Percentiles rank a stretch among this genome's conserved stretches.
Conservation (phyloP, 805 yeast species). For the Debaryomyces tyrocola region DNA sequence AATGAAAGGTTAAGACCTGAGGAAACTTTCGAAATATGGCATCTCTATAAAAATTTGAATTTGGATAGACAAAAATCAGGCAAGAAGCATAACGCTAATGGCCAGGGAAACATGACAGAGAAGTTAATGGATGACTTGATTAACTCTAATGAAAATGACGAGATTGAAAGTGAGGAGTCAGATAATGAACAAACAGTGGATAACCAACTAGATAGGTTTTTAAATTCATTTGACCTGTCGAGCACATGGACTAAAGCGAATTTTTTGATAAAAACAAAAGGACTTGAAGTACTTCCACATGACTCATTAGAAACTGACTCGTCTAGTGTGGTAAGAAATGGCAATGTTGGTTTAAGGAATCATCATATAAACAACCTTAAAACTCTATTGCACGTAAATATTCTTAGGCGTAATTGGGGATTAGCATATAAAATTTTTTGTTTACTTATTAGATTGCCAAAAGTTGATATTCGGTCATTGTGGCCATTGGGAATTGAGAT, state of each 20-base stretch:
- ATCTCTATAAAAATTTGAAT: slow-evolving; percentile 15
- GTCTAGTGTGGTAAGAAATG: neutral
- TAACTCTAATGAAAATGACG: neutral
- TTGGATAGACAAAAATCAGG: slow-evolving; percentile 2
- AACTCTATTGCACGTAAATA: slow-evolving; percentile 48
- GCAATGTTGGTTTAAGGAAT: slow-evolving; percentile 9
- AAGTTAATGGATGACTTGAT: slow-evolving; percentile 1
- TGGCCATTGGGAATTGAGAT: slow-evolving; percentile 70
- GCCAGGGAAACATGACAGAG: slow-evolving; percentile 1
- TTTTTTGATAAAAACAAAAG: slow-evolving; percentile 19
- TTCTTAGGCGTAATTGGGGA: slow-evolving; percentile 53
- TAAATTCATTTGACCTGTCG: slow-evolving; percentile 19
- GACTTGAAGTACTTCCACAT: slow-evolving; percentile 23
- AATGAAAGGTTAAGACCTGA: slow-evolving; percentile 27
- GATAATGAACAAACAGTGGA: slow-evolving; percentile 3
- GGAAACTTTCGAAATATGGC: slow-evolving; percentile 37
- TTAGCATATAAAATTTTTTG: slow-evolving; percentile 54
- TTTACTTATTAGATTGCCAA: slow-evolving; percentile 46
- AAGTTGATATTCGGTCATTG: slow-evolving; percentile 52
- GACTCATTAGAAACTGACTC: slow-evolving; percentile 6
- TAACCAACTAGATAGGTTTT: slow-evolving; percentile 10
- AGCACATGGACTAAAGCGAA: slow-evolving; percentile 17
- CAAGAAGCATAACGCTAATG: slow-evolving; percentile 7
- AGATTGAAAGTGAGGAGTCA: slow-evolving; percentile 6
- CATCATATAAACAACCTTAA: slow-evolving; percentile 37